Evolutionary conservation across 1,284 basidiomycete genomes (phyloP), one percentile per base, ranked within the genome.

Genomic region (Fomitopsis schrenkii): DNA sequence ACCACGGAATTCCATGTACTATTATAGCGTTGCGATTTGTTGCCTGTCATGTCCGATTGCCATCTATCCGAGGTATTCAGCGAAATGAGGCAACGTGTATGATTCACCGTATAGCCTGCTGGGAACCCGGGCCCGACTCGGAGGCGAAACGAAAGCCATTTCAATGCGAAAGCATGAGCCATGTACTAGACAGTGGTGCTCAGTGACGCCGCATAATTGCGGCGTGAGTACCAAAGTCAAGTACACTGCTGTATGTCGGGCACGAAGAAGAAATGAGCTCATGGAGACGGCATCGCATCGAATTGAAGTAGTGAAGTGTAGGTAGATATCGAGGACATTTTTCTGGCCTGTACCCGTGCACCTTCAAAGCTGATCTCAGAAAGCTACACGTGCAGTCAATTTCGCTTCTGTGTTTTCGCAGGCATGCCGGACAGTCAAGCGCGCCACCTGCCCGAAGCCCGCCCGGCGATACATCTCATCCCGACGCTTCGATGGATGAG

Each of bases 181-280:
- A 54, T 38, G 52, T 54, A 54, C 52, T 40, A 10, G 52, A 54
- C 52, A 54, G 52, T 54, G 52, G 52, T 54, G 35, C 52, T 54
- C 52, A 38, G 52, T 22, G 35, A n/a, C 52, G 12, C 35, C 35
- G 52, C 35, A 38, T 22, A 12, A 5, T 10, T 54, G n/a, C 52
- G 35, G 52, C 35, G n/a, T 54, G 52, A 54, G 52, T 54, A 54
- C 52, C 52, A 54, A 54, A 54, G 52, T 38, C 52, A 54, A 54
- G 52, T 54, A 54, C 52, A 54, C 35, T 17, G 36, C 6, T 38
- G 52, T 15, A 30, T 30, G 17, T 54, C 4, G 35, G 15, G 26
- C 48, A 33, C 8, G 30, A 2, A 33, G 30, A 40, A 3, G 38
- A 40, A 14, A 15, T 40, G 26, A 12, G n/a, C 45, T 33, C 5